Evolutionary conservation across 2,329 filamentous ascomycete species (phyloP).

Genomic region (Scopulariopsis brevicaulis): DNA sequence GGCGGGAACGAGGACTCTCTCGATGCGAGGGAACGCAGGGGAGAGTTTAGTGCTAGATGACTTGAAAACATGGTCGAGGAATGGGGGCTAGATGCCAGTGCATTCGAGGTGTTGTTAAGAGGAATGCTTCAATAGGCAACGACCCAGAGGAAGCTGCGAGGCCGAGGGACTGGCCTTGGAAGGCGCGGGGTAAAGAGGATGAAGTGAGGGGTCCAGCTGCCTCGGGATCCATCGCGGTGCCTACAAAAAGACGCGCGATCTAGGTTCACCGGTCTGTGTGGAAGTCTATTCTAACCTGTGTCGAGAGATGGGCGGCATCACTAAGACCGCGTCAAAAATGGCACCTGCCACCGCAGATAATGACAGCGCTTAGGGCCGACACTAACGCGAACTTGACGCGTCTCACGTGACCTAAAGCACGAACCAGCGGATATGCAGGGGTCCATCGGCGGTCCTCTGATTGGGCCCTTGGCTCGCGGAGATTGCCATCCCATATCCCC

Average conservation of each 20-base stretch:
- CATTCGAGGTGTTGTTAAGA: not conserved
- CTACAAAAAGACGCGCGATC: not conserved
- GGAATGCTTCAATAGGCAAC: not conserved
- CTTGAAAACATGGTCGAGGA: not conserved
- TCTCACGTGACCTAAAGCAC: not conserved
- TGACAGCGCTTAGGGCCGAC: not conserved
- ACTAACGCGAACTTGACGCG: conserved; percentile 3
- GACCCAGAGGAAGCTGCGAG: not conserved
- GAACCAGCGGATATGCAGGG: not conserved
- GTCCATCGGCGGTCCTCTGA: not conserved
- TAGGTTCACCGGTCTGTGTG: not conserved
- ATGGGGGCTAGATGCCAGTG: not conserved
- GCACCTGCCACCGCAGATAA: not conserved
- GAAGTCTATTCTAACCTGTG: not conserved
- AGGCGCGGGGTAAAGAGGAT: not conserved
- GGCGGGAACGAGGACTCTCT: not conserved
- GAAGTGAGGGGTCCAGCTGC: not conserved
- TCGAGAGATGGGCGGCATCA: not conserved
- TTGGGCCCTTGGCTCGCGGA: not conserved
- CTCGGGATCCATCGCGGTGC: not conserved
- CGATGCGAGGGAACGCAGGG: not conserved
- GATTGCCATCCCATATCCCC: not conserved
- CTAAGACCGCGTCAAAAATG: not conserved
- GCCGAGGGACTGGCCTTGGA: not conserved
- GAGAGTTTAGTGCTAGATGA: not conserved